Evolutionary conservation across 2,329 filamentous ascomycete species (phyloP).

Genomic region (Cladophialophora yegresii): DNA sequence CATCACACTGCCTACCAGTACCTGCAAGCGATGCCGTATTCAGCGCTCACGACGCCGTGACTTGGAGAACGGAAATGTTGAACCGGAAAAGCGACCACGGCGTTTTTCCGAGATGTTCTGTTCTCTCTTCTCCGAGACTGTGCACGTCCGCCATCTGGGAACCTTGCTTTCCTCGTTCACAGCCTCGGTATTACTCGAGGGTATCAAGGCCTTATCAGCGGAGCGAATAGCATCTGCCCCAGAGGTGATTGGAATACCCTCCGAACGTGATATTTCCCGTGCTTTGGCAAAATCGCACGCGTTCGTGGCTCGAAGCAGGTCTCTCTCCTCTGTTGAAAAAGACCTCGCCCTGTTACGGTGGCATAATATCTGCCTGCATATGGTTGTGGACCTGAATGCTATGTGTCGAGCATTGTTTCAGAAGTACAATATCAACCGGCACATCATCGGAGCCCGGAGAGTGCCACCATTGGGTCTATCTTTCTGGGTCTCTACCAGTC

Average conservation of each 20-base stretch:
- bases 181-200: conserved; percentile 44
- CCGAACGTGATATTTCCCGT: conserved; percentile 43
- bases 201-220: conserved; percentile 48
- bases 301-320: conserved; percentile 44
- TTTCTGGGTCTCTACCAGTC: conserved; percentile 44
- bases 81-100: background rate
- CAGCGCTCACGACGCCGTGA: conserved; percentile 42
- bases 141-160: conserved; percentile 31
- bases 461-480: conserved; percentile 42
- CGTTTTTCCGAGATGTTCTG: conserved; percentile 40
- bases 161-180: conserved; percentile 12
- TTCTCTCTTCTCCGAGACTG: conserved; percentile 47
- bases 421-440: conserved; percentile 44
- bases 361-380: conserved; percentile 50
- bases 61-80: conserved; percentile 36
- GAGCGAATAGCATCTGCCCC: conserved; percentile 44
- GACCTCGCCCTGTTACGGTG: conserved; percentile 48
- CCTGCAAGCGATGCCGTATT: conserved; percentile 47
- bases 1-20: conserved; percentile 46
- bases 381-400: conserved; percentile 46
- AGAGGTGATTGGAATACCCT: conserved; percentile 45
- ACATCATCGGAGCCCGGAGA: conserved; percentile 41
- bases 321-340: conserved; percentile 42
- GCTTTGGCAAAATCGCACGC: conserved; percentile 46
- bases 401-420: conserved; percentile 47